Conservation (phyloP, 116 monocot species). For the Dioscorea cayenensis region DNA sequence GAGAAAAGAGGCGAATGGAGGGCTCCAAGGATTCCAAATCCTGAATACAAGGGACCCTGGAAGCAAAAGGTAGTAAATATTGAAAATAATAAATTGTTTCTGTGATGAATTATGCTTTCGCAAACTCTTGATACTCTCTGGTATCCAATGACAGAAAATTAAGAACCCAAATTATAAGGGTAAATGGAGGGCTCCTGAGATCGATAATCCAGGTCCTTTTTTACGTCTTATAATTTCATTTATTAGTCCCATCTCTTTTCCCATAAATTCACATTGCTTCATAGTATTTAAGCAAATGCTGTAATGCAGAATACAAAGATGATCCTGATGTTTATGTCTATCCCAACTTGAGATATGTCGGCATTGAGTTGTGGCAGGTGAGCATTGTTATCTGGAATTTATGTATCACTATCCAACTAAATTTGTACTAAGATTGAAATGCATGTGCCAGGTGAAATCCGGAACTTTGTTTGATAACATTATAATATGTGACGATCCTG, state of each 20-base stretch:
- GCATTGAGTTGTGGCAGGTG: slow-evolving; percentile 82
- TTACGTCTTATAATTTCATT: not conserved
- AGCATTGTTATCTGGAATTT: slow-evolving; percentile 4
- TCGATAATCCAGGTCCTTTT: slow-evolving; percentile 54
- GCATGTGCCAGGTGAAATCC: slow-evolving; percentile 52
- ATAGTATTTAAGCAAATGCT: not conserved
- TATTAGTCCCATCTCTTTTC: not conserved
- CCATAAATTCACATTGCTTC: not conserved
- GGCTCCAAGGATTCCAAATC: slow-evolving; percentile 60
- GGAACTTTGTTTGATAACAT: slow-evolving; percentile 48
- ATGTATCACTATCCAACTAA: not conserved
- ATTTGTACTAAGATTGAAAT: not conserved
- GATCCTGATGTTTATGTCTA: slow-evolving; percentile 60
- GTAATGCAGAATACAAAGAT: slow-evolving; percentile 65
- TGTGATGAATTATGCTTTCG: too few relatives aligned
- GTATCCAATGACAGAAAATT: slow-evolving; percentile 30
- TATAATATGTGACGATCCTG: slow-evolving; percentile 36
- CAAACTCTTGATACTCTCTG: too few relatives aligned
- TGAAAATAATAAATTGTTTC: too few relatives aligned
- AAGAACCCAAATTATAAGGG: slow-evolving; percentile 72
- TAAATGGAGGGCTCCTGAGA: slow-evolving; percentile 69
- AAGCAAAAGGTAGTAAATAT: too few relatives aligned
- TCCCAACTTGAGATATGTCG: slow-evolving; percentile 64
- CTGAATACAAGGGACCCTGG: slow-evolving; percentile 63
- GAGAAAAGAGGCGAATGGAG: slow-evolving; percentile 76